These are phyloP conservation scores for Phragmites australis DNA, from an alignment of 176 grass and related monocot genomes.

Conservation along the genomic window DNA sequence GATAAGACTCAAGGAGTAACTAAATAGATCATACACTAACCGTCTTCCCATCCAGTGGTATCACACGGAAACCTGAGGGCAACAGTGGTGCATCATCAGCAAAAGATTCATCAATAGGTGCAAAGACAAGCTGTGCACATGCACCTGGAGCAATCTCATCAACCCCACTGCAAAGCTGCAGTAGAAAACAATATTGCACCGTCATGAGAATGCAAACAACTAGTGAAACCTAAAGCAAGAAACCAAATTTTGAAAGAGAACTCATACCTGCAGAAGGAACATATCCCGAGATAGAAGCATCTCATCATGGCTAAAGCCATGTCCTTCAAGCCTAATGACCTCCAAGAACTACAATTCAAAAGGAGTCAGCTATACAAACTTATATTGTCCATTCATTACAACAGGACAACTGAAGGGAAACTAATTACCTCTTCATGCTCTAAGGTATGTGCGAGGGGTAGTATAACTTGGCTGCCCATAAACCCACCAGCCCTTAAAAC, in stretches of 20 bases:
- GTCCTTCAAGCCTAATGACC: slow-evolving; percentile 88
- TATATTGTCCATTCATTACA: not conserved
- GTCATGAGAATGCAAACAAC: not conserved
- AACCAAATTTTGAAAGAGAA: not conserved
- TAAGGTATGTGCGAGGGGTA: slow-evolving; percentile 83
- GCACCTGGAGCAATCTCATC: slow-evolving; percentile 77
- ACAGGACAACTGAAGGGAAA: not conserved
- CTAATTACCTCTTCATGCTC: slow-evolving; percentile 81
- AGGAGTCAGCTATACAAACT: not conserved
- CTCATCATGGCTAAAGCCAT: slow-evolving; percentile 79
- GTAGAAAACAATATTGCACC: not conserved
- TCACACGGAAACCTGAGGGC: slow-evolving; percentile 90
- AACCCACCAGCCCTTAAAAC: slow-evolving; percentile 70
- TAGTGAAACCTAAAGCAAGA: not conserved
- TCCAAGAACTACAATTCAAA: slow-evolving; percentile 68
- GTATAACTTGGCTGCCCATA: slow-evolving; percentile 77
- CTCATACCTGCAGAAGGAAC: slow-evolving; percentile 77
- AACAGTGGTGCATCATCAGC: slow-evolving; percentile 83
- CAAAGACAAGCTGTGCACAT: slow-evolving; percentile 92
- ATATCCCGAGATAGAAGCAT: slow-evolving; percentile 75
- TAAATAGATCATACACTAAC: slow-evolving; percentile 31
- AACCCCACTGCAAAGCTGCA: slow-evolving; percentile 79
- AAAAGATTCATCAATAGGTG: slow-evolving; percentile 94
- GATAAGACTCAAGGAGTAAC: not conserved
- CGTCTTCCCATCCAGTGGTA: slow-evolving; percentile 72